Conservation (phyloP, 352 stramenopile species). For the Globisporangium sylvaticum region DNA sequence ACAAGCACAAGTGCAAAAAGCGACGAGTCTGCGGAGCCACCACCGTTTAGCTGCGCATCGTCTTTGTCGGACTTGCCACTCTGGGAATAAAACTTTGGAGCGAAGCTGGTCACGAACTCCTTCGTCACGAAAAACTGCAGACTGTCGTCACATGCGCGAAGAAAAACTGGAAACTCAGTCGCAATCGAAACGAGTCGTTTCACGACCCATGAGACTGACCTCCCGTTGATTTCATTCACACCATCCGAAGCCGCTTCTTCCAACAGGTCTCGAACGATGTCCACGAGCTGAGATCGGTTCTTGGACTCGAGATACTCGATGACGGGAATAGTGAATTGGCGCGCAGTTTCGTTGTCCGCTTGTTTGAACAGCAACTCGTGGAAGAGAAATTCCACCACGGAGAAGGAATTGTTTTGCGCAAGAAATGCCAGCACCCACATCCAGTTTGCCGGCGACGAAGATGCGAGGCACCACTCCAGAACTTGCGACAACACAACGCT, state of each 20-base stretch:
- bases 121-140: constrained; percentile 63
- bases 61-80: not conserved
- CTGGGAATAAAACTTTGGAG: constrained; percentile 16
- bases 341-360: constrained; percentile 1
- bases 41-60: not conserved
- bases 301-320: constrained; percentile 40
- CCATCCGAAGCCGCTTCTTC: constrained; percentile 16
- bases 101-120: constrained; percentile 34
- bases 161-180: constrained; percentile 27
- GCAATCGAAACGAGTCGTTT: constrained; percentile 31
- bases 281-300: constrained; percentile 39
- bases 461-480: constrained; percentile 42
- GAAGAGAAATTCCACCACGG: constrained; percentile 46
- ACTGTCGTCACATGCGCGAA: constrained; percentile 46
- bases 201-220: constrained; percentile 14
- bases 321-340: constrained; percentile 20
- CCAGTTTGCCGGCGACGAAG: constrained; percentile 29
- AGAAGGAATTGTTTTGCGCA: constrained; percentile 40
- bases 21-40: constrained; percentile 2
- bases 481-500: constrained; percentile 31
- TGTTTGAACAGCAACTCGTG: constrained; percentile 22
- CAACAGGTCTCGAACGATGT: constrained; percentile 43
- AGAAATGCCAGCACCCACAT: constrained; percentile 48
- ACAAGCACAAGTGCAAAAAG: constrained; percentile 19
- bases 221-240: not conserved